These are phyloP conservation scores for Candida xiaguanensis DNA, from an alignment of 805 yeast genomes.

Conservation along the genomic window DNA sequence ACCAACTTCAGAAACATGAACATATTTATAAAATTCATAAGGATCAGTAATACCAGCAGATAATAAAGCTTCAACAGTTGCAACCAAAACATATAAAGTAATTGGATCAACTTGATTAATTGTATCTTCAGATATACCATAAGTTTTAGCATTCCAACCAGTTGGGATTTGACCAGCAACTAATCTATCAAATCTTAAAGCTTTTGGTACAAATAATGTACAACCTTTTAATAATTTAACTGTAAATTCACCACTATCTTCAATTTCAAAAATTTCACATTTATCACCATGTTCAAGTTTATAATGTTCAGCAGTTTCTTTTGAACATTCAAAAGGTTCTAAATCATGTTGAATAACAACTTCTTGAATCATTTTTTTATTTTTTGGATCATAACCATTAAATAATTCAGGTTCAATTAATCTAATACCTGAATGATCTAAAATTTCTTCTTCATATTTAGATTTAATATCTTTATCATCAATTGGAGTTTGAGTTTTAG, in stretches of 20 bases:
- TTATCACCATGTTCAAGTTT: constrained; percentile 89
- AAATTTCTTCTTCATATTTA: constrained; percentile 83
- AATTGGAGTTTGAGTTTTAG: constrained; percentile 87
- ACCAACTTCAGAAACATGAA: constrained; percentile 97
- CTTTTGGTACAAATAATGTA: constrained; percentile 85
- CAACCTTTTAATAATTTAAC: constrained; percentile 93
- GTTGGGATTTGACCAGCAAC: constrained; percentile 95
- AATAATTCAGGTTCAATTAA: constrained; percentile 94
- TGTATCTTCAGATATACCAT: constrained; percentile 93
- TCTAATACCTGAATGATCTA: constrained; percentile 95
- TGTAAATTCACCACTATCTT: constrained; percentile 88
- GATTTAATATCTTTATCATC: constrained; percentile 91
- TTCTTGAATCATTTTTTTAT: constrained; percentile 92
- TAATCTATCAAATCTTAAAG: constrained; percentile 67
- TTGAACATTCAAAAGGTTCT: constrained; percentile 92
- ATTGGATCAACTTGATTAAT: constrained; percentile 94
- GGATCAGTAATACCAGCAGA: constrained; percentile 97
- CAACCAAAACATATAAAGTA: constrained; percentile 86
- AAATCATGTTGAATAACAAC: constrained; percentile 94
- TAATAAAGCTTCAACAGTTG: constrained; percentile 92
- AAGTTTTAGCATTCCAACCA: constrained; percentile 94
- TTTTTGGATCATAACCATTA: constrained; percentile 89
- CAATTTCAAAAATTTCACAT: constrained; percentile 86
- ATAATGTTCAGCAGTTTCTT: constrained; percentile 94
- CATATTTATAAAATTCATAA: constrained; percentile 96